Percentiles rank a stretch among this genome's conserved stretches.
Conservation (phyloP, 441 rosid species). For the Adansonia grandidieri region DNA sequence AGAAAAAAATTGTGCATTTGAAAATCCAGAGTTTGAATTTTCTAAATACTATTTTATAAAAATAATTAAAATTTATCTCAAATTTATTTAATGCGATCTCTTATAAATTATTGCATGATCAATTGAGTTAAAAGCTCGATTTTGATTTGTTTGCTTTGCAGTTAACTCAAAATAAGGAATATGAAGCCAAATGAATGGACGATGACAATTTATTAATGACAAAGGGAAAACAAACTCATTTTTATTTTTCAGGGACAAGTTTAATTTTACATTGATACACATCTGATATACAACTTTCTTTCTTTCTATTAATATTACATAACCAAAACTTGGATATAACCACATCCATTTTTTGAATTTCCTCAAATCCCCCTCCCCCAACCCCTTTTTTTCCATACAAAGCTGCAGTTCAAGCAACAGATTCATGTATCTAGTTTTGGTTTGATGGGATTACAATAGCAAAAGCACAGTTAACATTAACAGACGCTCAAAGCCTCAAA, state of each 20-base stretch:
- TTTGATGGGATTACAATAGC: slow-evolving; percentile 32
- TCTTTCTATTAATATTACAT: slow-evolving; percentile 34
- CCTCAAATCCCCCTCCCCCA: background rate
- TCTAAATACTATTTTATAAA: too few species aligned
- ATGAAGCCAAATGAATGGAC: background rate
- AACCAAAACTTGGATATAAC: slow-evolving; percentile 36
- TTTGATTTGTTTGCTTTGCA: background rate
- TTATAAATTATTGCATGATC: too few species aligned
- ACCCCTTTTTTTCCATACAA: slow-evolving; percentile 27
- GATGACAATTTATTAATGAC: background rate
- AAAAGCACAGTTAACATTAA: slow-evolving; percentile 26
- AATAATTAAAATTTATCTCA: too few species aligned
- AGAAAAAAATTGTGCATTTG: too few species aligned
- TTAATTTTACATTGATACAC: slow-evolving; percentile 22
- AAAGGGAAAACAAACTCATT: background rate
- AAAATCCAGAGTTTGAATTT: too few species aligned
- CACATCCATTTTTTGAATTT: background rate
- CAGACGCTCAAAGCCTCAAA: slow-evolving; percentile 25
- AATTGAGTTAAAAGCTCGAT: too few species aligned
- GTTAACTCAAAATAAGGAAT: background rate
- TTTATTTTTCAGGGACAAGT: background rate
- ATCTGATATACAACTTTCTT: slow-evolving; percentile 20
- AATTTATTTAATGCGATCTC: too few species aligned
- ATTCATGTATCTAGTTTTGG: slow-evolving; percentile 26
- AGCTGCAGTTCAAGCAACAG: slow-evolving; percentile 30